phyloP scores from a whole-genome alignment of 2,329 filamentous ascomycete genomes.

The Phialophora macrospora region DNA sequence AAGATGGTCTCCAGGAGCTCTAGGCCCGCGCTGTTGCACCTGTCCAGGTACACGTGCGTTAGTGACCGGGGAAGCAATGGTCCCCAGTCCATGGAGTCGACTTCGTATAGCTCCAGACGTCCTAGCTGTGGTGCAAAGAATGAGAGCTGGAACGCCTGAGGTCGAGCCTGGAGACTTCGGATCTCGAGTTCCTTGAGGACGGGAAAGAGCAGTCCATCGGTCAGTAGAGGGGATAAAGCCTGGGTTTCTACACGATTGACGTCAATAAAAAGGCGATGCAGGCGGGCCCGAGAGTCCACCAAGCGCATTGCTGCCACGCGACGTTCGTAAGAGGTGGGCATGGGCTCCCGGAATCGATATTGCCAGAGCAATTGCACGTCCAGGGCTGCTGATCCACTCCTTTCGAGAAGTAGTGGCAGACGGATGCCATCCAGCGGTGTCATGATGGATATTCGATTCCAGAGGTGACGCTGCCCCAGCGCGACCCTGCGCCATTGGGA shows the following conservation, averaged over 20 bases:
- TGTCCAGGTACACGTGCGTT: not conserved
- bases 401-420: not conserved
- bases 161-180: not conserved
- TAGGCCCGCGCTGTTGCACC: not conserved
- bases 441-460: constrained; percentile 5
- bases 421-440: constrained; percentile 4
- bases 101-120: not conserved
- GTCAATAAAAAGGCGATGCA: constrained; percentile 1
- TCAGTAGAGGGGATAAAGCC: not conserved
- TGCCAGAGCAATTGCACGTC: constrained; percentile 7
- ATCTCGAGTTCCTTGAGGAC: constrained; percentile 2
- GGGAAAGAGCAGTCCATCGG: not conserved
- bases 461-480: not conserved
- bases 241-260: not conserved
- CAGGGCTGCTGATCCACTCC: constrained; percentile 1
- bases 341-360: not conserved
- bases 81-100: not conserved
- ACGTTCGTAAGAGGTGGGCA: not conserved
- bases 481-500: constrained; percentile 7
- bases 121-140: not conserved
- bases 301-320: not conserved
- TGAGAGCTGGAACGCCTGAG: not conserved
- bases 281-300: not conserved
- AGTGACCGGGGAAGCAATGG: not conserved
- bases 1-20: constrained; percentile 2